Base-by-base conservation (phyloP, 208 protist genomes). In the Endotrypanum monterogeii region DNA sequence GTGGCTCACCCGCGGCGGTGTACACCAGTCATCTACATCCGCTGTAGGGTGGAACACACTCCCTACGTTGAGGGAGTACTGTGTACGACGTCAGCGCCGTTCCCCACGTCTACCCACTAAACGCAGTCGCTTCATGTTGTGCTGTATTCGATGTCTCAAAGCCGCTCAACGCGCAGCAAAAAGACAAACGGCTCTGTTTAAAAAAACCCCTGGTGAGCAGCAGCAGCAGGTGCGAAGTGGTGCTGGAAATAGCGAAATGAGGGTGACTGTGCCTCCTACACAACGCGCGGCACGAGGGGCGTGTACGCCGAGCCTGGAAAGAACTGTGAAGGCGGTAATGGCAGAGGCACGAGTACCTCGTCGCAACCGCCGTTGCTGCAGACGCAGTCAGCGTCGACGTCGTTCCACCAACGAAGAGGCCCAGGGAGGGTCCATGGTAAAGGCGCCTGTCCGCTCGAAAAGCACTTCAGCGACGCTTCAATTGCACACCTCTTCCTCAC, bases 1-100 rank as follows among this genome's bases (percentile, higher is more conserved):
- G 23, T 83, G 74, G 70, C 82, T 94, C 57, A 67, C 65, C 5
- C 41, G 61, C 8, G 87, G 80, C 12, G 44, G 25, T 25, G 79
- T 39, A 46, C 25, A 14, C 67, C 16, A 11, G 16, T 20, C 11
- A 3, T 6, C 30, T 35, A 44, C 37, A 35, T 20, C 39, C 58
- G 25, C n/a, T 14, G 32, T 28, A 50, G 18, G 25, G 39, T 18
- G 54, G 62, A 63, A 11, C 1, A 35, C 16, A 12, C 58, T 81
- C 3, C 8, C 76, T 5, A 81, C 76, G 0, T 6, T 81, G 25
- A 28, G 23, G 51, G 66, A 57, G 30, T 81, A 66, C n/a, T 71
- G 76, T 1, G 65, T 73, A 37, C 76, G 63, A 25, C 71, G 54
- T 8, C 71, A 28, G 16, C 39, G 3, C 6, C 75, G 12, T 0